Conservation (phyloP, 352 stramenopile genomes). For the Stramenopiles sp. region DNA sequence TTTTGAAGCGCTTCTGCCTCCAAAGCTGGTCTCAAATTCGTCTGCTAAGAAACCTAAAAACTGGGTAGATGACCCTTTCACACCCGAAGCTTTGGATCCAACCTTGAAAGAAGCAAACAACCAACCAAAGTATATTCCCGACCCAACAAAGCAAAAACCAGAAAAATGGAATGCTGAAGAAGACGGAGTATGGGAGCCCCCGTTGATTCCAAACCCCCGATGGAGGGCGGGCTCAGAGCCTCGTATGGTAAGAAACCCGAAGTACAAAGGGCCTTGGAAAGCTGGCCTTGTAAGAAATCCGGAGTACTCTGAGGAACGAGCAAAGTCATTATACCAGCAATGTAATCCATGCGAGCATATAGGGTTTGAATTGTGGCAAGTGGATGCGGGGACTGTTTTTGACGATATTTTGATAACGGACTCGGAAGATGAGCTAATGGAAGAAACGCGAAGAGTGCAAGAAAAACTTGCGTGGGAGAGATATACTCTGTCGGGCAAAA, state of each 20-base stretch:
- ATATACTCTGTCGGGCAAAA: too few relatives aligned
- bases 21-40: constrained; percentile 91
- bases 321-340: constrained; percentile 68
- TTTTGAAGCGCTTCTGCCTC: constrained; percentile 63
- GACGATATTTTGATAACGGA: constrained; percentile 98
- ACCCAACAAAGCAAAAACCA: constrained; percentile 85
- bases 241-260: constrained; percentile 78
- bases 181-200: constrained; percentile 89
- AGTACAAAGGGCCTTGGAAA: constrained; percentile 96
- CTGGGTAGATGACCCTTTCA: constrained; percentile 67
- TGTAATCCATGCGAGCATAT: constrained; percentile 84
- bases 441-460: constrained; percentile 53
- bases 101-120: constrained; percentile 90
- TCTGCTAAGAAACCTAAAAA: constrained; percentile 83
- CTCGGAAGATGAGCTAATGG: constrained; percentile 68
- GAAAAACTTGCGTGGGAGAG: too few relatives aligned
- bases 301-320: constrained; percentile 81
- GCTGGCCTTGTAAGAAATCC: constrained; percentile 93
- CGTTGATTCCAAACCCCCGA: too few relatives aligned
- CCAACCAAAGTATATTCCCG: constrained; percentile 80
- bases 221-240: too few relatives aligned
- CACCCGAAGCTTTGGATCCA: constrained; percentile 54
- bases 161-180: constrained; percentile 97
- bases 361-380: constrained; percentile 97
- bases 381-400: constrained; percentile 93